Evolutionary conservation across 768 basidiomycete genomes (phyloP), one percentile per base, ranked within the genome.

Genomic region (Podaxis sp.): DNA sequence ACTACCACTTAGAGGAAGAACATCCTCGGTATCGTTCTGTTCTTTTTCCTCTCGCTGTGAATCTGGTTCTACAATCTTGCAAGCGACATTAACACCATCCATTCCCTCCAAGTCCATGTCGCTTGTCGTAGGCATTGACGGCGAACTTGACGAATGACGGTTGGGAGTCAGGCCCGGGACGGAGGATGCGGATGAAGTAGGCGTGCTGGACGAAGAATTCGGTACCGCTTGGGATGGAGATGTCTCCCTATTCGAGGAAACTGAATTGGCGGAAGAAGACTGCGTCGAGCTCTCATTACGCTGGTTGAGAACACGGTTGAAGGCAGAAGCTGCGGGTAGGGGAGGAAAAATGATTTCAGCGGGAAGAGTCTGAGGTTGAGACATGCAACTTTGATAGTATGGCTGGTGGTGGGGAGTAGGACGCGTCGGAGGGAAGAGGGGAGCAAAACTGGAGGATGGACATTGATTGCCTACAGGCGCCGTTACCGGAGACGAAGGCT

Each of bases 271-370:
- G 42, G 62, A 57, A 44, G 67, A 66, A 22, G 62, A 61, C 24
- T 59, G 64, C 49, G 58, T 39, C 36, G 67, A 48, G 24, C 38
- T 52, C 40, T 56, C 57, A 40, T 42, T 59, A 36, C 53, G 53
- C 51, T 62, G 63, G 33, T 40, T 49, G 9, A 63, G 59, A 19
- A 54, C 63, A 30, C 40, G 68, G 33, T 38, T 71, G 61, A 76
- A 76, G 4, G 75, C 73, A 59, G 77, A 73, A 12, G 74, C 75
- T 4, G 85, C 75, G 15, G 90, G 90, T 2, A 92, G 74, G 1
- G 89, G 88, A 55, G 90, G 90, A 72, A 92, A 92, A 38, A 92
- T 84, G 33, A 90, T 79, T 36, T 89, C 90, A 7, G 86, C 80
- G 4, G 87, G 69, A 52, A 76, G 75, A 11, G 69, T 69, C 57